phyloP scores from a whole-genome alignment of 257 asterid genomes.

The Orobanche coerulescens region DNA sequence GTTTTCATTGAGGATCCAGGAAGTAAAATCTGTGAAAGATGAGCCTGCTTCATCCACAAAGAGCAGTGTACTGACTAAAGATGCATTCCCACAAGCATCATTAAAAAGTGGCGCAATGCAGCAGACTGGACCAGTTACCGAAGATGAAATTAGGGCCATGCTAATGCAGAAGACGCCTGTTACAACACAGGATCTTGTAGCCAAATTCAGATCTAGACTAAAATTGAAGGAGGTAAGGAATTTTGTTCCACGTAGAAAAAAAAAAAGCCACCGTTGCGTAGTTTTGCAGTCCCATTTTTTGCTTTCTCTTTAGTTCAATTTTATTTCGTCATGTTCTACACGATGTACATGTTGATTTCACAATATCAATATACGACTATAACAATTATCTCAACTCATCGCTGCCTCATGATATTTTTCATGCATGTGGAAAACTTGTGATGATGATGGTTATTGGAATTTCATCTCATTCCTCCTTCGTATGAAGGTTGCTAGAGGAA shows the following conservation, averaged over 20 bases:
- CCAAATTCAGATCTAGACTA: constrained; percentile 76
- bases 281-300: not conserved
- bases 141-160: constrained; percentile 83
- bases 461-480: too few relatives aligned
- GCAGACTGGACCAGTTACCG: constrained; percentile 74
- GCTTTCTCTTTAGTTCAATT: not conserved
- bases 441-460: too few relatives aligned
- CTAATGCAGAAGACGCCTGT: constrained; percentile 54
- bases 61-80: constrained; percentile 41
- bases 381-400: too few relatives aligned
- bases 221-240: constrained; percentile 65
- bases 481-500: too few relatives aligned
- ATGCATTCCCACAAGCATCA: constrained; percentile 39
- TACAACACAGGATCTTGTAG: constrained; percentile 90
- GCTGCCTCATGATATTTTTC: too few relatives aligned
- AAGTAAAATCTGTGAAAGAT: constrained; percentile 50
- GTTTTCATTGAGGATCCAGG: constrained; percentile 34
- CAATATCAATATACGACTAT: too few relatives aligned
- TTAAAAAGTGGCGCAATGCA: constrained; percentile 41
- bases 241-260: not conserved
- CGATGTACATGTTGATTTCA: too few relatives aligned
- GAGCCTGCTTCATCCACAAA: constrained; percentile 46
- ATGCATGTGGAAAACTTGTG: too few relatives aligned
- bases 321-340: too few relatives aligned
- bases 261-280: not conserved